Evolutionary conservation across 1,139 yeast genomes (phyloP), one percentile per base, ranked within the genome.

Genomic region (Hansenula lynferdii): DNA sequence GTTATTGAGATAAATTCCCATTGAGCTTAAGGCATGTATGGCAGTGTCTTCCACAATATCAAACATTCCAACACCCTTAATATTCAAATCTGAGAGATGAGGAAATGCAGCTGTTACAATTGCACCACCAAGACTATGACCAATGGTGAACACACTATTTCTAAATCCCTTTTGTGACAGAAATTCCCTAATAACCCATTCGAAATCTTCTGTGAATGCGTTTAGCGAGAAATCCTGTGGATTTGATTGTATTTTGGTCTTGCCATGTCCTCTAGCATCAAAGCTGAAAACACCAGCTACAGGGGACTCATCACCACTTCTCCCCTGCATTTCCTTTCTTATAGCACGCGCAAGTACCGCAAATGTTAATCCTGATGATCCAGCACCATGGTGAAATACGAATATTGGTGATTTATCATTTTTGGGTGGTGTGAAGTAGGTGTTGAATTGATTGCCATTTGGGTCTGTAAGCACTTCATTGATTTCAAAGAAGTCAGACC

Each of bases 21-120:
- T 90, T 4, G 77, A 68, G 6, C 60, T 54, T 7, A 92, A 64
- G 0, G 96, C 79, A 26, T 74, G 72, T 2, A 84, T 68, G 0
- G 97, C 97, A 0, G 92, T 83, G 44, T 90, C 97, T 56, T 92
- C 98, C 4, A 92, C 97, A 2, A 94, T 94, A 59, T 92, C 99
- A 19, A 92, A 62, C 67, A 90, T 77, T 0, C 77, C 74, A 6
- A 92, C 61, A 0, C 97, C 98, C 32, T 69, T 66, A 3, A 79
- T 53, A 39, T 63, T 48, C 40, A 53, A 43, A 8, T 26, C 57
- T 44, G 51, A 47, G 44, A 75, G 42, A 5, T 45, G 35, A 4
- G 52, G 42, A 4, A 69, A 57, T 0, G 70, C 64, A 34, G 72
- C 71, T 0, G 96, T 74, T 31, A 87, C 68, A 4, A 92, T 79